Evolutionary conservation across 1,284 basidiomycete species (phyloP).

Genomic region (Ustilago loliicola): DNA sequence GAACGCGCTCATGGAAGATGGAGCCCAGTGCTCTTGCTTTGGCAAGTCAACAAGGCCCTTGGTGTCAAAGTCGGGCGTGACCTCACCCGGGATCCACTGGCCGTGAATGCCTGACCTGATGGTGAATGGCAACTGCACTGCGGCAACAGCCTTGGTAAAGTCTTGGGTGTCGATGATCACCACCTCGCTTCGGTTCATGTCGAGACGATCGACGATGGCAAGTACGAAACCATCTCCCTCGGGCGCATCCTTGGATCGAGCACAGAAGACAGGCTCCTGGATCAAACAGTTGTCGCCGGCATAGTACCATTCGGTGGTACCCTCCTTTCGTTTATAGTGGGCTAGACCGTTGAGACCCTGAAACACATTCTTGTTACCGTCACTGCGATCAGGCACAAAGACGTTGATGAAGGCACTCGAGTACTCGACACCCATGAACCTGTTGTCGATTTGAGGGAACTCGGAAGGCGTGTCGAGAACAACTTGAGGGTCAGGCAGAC

Average conservation of each 20-base stretch:
- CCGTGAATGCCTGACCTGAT: conserved; percentile 36
- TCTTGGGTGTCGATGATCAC: conserved; percentile 42
- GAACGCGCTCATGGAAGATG: conserved; percentile 14
- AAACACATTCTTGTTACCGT: conserved; percentile 40
- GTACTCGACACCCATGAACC: conserved; percentile 38
- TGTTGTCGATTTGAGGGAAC: conserved; percentile 45
- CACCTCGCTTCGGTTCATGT: conserved; percentile 39
- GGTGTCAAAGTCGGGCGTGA: conserved; percentile 31
- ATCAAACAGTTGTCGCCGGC: conserved; percentile 42
- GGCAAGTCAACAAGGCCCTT: conserved; percentile 27
- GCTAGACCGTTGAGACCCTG: conserved; percentile 38
- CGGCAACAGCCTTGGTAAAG: conserved; percentile 30
- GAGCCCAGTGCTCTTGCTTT: conserved; percentile 30
- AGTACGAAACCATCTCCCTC: conserved; percentile 45
- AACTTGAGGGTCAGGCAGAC: conserved; percentile 31
- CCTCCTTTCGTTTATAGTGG: conserved; percentile 34
- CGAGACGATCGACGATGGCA: conserved; percentile 45
- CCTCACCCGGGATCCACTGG: conserved; percentile 34
- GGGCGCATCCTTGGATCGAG: conserved; percentile 34
- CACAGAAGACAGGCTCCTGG: conserved; percentile 49
- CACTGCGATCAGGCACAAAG: conserved; percentile 33
- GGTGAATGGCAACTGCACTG: conserved; percentile 28
- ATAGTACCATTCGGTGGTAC: conserved; percentile 31
- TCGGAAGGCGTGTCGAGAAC: conserved; percentile 41
- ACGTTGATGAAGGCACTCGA: conserved; percentile 40